Evolutionary conservation across 768 basidiomycete species (phyloP).

Genomic region (Gyrodon lividus): DNA sequence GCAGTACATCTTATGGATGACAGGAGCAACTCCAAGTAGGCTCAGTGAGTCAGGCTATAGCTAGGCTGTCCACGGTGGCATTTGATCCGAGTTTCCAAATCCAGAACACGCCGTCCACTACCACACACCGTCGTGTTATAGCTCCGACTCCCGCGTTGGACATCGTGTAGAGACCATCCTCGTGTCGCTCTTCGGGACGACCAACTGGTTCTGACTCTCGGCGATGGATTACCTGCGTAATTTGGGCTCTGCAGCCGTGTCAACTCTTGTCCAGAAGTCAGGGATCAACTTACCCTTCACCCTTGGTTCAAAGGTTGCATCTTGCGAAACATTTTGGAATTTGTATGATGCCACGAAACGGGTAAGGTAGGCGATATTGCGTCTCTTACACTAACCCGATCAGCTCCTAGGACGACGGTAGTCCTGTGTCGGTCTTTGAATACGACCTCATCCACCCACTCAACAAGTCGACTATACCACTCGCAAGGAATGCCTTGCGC

Average conservation of each 20-base stretch:
- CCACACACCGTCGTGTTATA: no score
- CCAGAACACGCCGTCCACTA: neutral
- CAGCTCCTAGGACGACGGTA: slow-evolving; percentile 76
- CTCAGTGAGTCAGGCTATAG: no score
- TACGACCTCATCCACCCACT: slow-evolving; percentile 72
- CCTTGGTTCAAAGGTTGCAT: slow-evolving; percentile 69
- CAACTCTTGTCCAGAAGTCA: slow-evolving; percentile 89
- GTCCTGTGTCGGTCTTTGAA: slow-evolving; percentile 85
- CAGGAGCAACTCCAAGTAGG: no score
- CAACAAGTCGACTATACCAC: slow-evolving; percentile 58
- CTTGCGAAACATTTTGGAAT: slow-evolving; percentile 75
- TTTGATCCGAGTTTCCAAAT: slow-evolving; percentile 12
- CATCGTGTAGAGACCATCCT: no score
- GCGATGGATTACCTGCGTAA: slow-evolving; percentile 81
- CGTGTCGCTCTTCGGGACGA: neutral
- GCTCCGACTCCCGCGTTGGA: neutral
- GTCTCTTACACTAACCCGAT: slow-evolving; percentile 15
- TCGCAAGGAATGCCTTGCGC: slow-evolving; percentile 87
- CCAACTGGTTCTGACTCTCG: neutral
- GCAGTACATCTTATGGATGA: no score
- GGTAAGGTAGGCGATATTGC: slow-evolving; percentile 42
- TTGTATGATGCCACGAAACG: slow-evolving; percentile 87
- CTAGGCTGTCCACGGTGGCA: no score
- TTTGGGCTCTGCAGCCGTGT: slow-evolving; percentile 83
- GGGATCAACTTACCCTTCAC: slow-evolving; percentile 88